phyloP scores from a whole-genome alignment of 768 basidiomycete species.

The Zangia roseola region DNA sequence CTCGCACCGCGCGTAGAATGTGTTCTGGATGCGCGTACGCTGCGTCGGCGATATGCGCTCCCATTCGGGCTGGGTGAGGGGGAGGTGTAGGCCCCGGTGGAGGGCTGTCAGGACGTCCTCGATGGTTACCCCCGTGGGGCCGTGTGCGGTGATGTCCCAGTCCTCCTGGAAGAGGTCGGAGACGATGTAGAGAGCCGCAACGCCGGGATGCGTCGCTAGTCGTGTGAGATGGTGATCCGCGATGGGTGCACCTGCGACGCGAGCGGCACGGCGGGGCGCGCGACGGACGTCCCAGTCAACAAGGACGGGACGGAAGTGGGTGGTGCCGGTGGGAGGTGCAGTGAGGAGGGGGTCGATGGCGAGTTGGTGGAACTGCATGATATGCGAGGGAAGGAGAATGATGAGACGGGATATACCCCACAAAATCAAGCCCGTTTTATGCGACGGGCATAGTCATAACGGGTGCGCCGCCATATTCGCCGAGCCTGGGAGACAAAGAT shows the following conservation, averaged over 20 bases:
- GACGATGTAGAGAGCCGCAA: slow-evolving; percentile 37
- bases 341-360: slow-evolving; percentile 19
- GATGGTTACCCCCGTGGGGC: slow-evolving; percentile 48
- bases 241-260: slow-evolving; percentile 6
- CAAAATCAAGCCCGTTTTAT: slow-evolving; percentile 14
- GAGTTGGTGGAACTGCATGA: slow-evolving; percentile 16
- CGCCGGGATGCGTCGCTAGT: slow-evolving; percentile 43
- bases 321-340: slow-evolving; percentile 10
- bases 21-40: slow-evolving; percentile 38
- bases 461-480: neutral
- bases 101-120: slow-evolving; percentile 52
- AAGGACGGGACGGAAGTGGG: slow-evolving; percentile 11
- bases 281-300: slow-evolving; percentile 53
- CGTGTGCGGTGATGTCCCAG: slow-evolving; percentile 44
- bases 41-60: slow-evolving; percentile 41
- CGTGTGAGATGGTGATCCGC: slow-evolving; percentile 34
- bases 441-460: neutral
- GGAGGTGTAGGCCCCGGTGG: slow-evolving; percentile 36
- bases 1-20: slow-evolving; percentile 48
- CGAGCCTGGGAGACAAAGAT: neutral
- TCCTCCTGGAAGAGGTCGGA: slow-evolving; percentile 46
- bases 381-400: neutral
- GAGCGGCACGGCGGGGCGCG: slow-evolving; percentile 32
- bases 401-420: neutral
- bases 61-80: slow-evolving; percentile 44